Evolutionary conservation across 1,139 yeast species (phyloP).

Genomic region (Suhomyces taliae): DNA sequence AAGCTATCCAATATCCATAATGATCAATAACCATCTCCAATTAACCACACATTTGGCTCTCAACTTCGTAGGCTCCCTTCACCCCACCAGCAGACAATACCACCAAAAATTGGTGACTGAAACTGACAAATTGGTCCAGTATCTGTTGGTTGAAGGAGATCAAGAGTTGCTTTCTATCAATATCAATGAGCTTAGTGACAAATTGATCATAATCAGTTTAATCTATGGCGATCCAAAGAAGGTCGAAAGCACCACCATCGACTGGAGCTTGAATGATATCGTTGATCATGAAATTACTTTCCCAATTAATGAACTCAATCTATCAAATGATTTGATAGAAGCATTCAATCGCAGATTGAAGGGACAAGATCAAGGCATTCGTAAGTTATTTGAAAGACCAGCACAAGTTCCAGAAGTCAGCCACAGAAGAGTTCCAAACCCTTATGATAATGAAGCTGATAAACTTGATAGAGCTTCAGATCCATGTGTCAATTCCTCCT

Average conservation of each 20-base stretch:
- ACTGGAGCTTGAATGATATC: slow-evolving; percentile 21
- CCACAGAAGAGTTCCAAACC: slow-evolving; percentile 6
- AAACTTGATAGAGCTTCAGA: neutral
- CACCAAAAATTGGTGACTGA: slow-evolving; percentile 4
- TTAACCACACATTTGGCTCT: slow-evolving; percentile 27
- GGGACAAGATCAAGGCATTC: slow-evolving; percentile 8
- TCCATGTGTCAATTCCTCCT: neutral
- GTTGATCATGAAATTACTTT: slow-evolving; percentile 19
- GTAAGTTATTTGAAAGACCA: slow-evolving; percentile 8
- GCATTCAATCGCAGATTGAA: slow-evolving; percentile 20
- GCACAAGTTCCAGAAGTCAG: neutral
- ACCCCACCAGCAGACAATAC: slow-evolving; percentile 8
- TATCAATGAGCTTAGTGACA: slow-evolving; percentile 14
- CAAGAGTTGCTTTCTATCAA: slow-evolving; percentile 12
- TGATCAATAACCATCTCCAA: slow-evolving; percentile 25
- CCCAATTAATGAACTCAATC: slow-evolving; percentile 26
- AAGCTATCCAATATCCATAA: neutral
- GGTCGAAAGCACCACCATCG: slow-evolving; percentile 24
- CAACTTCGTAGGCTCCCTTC: slow-evolving; percentile 24
- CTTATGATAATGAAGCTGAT: slow-evolving; percentile 10
- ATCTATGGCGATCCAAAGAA: slow-evolving; percentile 13
- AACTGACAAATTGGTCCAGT: slow-evolving; percentile 19
- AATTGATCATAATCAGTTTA: slow-evolving; percentile 18
- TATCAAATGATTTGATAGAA: slow-evolving; percentile 25
- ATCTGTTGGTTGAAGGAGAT: slow-evolving; percentile 7